A percentile compares a stretch with the other conserved stretches of the same genome.
phyloP scores from a whole-genome alignment of 257 asterid genomes.

The Salvia miltiorrhiza region DNA sequence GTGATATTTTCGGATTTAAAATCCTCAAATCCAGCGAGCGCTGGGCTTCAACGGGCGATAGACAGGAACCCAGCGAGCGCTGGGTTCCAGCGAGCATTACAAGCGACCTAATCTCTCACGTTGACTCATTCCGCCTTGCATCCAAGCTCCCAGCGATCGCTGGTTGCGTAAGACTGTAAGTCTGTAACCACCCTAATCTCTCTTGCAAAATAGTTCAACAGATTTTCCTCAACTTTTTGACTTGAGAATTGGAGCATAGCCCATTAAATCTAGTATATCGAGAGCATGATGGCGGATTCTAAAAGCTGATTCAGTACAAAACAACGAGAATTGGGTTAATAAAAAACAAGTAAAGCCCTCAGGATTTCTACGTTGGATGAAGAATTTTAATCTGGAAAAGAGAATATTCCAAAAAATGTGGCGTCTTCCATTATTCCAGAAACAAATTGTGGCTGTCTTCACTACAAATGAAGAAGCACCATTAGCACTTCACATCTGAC shows the following conservation, averaged over 20 bases:
- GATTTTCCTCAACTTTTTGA: neutral
- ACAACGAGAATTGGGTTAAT: neutral
- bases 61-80: too few relatives aligned
- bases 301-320: neutral
- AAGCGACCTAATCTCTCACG: neutral
- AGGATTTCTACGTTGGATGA: neutral
- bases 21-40: too few relatives aligned
- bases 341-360: neutral
- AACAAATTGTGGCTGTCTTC: neutral
- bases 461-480: neutral
- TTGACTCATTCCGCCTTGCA: neutral
- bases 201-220: neutral
- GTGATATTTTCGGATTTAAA: too few relatives aligned
- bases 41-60: too few relatives aligned
- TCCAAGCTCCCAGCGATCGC: neutral
- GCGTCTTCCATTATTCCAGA: neutral
- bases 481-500: conserved; percentile 3
- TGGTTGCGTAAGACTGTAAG: neutral
- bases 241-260: neutral
- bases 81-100: too few relatives aligned
- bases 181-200: neutral
- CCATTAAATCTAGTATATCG: neutral
- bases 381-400: neutral
- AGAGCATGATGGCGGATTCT: neutral
- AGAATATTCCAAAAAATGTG: neutral